Base-by-base conservation (phyloP, 2,329 filamentous ascomycete genomes). In the Ophiocordyceps polyrhachis-furcata region DNA sequence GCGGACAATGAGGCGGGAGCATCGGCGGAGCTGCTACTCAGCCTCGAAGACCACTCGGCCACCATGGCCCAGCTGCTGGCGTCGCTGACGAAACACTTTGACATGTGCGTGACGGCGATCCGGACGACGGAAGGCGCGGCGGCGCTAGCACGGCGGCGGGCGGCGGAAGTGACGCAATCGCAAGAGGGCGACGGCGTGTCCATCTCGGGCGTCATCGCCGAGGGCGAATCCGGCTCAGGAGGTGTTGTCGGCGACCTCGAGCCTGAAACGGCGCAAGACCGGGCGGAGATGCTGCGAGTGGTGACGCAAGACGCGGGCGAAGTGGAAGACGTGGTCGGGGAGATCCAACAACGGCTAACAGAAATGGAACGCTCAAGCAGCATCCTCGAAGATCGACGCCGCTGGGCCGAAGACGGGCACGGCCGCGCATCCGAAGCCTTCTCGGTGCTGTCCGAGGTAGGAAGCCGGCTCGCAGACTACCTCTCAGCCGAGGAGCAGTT, bases 41-140 rank as follows among this genome's bases (percentile, higher is more conserved):
- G 69, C 3, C 70, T 93, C 32, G 78, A 88, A 50, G 69, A 69
- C 14, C 79, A 89, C 52, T 88, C 88, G 0, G 79, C 83, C 49
- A 77, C 80, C 53, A 89, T 93, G 78, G 89, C 88, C 5, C 71
- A 80, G 46, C 71, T 86, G 5, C 73, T 96, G 2, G 75, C 85
- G 46, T 86, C 82, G 1, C 67, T 96, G 4, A 87, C 86, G 8
- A 76, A 74, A 23, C 89, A 96, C 62, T 95, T 94, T 58, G 89
- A 96, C 59, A 76, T 93, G 50, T 95, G 89, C 59, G 84, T 93
- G 14, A 89, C 81, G 1, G 89, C 89, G 1, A 81, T 95, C 40
- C 83, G 87, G 48, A 86, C 89, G 43, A 95, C 88, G 3, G 87
- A 94, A 63, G 83, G 82, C 28, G 83, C 80, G 5, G 77, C 78